These are phyloP conservation scores for Gymnopilus dilepis DNA, from an alignment of 768 basidiomycete genomes.

Conservation along the genomic window DNA sequence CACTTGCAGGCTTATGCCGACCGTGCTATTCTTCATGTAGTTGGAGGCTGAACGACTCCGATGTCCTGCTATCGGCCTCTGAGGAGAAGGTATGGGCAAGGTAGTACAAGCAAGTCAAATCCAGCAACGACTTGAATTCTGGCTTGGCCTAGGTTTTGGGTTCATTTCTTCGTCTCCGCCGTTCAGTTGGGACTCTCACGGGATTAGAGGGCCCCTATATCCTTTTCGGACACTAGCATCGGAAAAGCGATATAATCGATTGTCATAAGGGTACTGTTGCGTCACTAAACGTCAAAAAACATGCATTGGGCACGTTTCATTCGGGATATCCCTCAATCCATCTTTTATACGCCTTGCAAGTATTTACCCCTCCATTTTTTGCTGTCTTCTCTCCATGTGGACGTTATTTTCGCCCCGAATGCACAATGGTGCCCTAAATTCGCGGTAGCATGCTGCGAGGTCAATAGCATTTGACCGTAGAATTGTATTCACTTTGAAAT, in stretches of 20 bases:
- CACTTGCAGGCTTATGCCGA: too few species aligned
- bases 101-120: too few species aligned
- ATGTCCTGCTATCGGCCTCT: too few species aligned
- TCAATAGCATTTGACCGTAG: not conserved
- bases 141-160: not conserved
- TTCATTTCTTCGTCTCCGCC: not conserved
- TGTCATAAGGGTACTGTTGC: not conserved
- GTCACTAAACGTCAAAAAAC: constrained; percentile 4
- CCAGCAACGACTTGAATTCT: not conserved
- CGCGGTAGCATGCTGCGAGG: not conserved
- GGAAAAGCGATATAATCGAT: not conserved
- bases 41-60: too few species aligned
- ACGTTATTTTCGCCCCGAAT: not conserved
- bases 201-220: not conserved
- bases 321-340: not conserved
- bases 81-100: too few species aligned
- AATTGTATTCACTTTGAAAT: not conserved
- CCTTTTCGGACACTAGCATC: not conserved
- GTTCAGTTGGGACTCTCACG: not conserved
- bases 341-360: not conserved
- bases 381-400: not conserved
- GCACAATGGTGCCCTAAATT: not conserved
- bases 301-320: constrained; percentile 6
- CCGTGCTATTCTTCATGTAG: too few species aligned
- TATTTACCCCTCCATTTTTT: not conserved